These are phyloP conservation scores for Macrophomina pseudophaseolina DNA, from an alignment of 2,329 filamentous ascomycete genomes.

Conservation along the genomic window DNA sequence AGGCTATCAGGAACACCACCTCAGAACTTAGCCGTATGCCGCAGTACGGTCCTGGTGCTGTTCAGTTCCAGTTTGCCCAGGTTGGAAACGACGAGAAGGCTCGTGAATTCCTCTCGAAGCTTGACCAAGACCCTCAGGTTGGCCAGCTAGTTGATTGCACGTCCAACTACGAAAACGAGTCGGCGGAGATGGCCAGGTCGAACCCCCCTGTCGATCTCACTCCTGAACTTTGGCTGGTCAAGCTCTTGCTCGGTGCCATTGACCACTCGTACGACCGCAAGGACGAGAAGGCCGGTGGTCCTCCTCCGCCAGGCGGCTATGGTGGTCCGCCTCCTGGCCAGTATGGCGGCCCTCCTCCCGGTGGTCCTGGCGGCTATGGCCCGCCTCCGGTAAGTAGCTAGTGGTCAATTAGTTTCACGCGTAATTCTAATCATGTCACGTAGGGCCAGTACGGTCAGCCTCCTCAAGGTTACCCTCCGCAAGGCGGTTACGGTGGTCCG, in stretches of 20 bases:
- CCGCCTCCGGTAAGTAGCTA: constrained; percentile 27
- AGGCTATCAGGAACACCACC: constrained; percentile 62
- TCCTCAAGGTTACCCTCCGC: constrained; percentile 29
- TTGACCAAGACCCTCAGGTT: constrained; percentile 68
- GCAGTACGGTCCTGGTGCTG: constrained; percentile 61
- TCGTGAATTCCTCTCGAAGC: constrained; percentile 65
- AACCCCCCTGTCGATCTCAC: constrained; percentile 67
- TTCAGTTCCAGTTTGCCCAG: constrained; percentile 72
- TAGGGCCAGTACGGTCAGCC: constrained; percentile 33
- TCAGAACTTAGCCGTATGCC: constrained; percentile 53
- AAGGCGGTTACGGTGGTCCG: constrained; percentile 32
- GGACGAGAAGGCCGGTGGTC: constrained; percentile 61
- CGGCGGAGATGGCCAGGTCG: constrained; percentile 67
- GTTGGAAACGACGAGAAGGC: constrained; percentile 71
- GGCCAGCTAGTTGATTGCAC: constrained; percentile 70
- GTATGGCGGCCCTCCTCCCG: constrained; percentile 38
- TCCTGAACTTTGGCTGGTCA: constrained; percentile 69
- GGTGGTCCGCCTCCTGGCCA: constrained; percentile 37
- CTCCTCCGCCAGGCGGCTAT: constrained; percentile 31
- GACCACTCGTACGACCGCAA: constrained; percentile 69
- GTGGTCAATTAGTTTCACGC: neutral
- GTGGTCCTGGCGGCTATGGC: constrained; percentile 30
- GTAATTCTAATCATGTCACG: constrained; percentile 23
- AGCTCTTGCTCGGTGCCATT: constrained; percentile 70
- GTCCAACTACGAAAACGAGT: constrained; percentile 72